A percentile compares a stretch with the other conserved stretches of the same genome.
Conservation (phyloP, 192 early-diverging fungal genomes). For the Radiomyces spectabilis region DNA sequence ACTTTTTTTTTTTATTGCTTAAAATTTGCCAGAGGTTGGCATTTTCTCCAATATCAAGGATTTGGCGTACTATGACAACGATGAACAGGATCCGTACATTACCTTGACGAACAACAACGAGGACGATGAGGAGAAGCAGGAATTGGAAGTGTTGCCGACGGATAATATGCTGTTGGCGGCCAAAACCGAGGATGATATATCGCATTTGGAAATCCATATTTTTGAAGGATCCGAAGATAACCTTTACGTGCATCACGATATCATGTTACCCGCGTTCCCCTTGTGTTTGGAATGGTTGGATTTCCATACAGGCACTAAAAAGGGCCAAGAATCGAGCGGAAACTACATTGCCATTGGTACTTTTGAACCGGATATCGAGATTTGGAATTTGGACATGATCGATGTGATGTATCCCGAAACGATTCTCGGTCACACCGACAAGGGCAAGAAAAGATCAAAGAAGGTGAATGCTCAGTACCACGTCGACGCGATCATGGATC, state of each 20-base stretch:
- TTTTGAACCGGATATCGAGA: slow-evolving; percentile 96
- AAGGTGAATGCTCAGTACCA: slow-evolving; percentile 74
- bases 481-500: slow-evolving; percentile 89
- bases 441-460: slow-evolving; percentile 43
- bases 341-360: slow-evolving; percentile 96
- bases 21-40: slow-evolving; percentile 50
- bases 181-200: slow-evolving; percentile 96
- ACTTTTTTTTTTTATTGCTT: not conserved
- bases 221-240: slow-evolving; percentile 79
- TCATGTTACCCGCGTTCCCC: slow-evolving; percentile 95
- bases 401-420: slow-evolving; percentile 89
- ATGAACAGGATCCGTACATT: slow-evolving; percentile 84
- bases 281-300: slow-evolving; percentile 95
- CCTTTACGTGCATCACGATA: slow-evolving; percentile 96
- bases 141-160: slow-evolving; percentile 51
- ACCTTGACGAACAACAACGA: slow-evolving; percentile 71
- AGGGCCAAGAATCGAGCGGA: slow-evolving; percentile 43
- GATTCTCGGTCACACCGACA: slow-evolving; percentile 70
- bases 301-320: slow-evolving; percentile 68
- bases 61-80: slow-evolving; percentile 75
- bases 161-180: slow-evolving; percentile 90
- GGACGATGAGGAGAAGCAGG: slow-evolving; percentile 61
- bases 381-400: slow-evolving; percentile 93
- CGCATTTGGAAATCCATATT: slow-evolving; percentile 90
- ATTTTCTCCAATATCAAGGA: slow-evolving; percentile 85